phyloP scores from a whole-genome alignment of 768 basidiomycete genomes.

The Termitomyces sp. region DNA sequence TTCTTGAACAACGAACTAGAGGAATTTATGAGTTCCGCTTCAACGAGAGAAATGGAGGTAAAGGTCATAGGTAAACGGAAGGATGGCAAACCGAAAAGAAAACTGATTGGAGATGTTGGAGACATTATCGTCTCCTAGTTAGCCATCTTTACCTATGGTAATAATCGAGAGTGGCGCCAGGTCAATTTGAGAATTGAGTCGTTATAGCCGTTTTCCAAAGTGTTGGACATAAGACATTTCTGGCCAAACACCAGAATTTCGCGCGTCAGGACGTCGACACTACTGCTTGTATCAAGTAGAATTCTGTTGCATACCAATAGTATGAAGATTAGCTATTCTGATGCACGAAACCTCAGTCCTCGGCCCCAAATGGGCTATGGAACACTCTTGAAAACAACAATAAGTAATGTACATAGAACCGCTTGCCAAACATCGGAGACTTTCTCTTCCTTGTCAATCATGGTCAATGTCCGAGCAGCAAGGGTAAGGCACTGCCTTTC shows the following conservation, averaged over 20 bases:
- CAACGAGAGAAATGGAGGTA: conserved; percentile 32
- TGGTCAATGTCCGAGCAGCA: conserved; percentile 41
- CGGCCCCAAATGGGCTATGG: no score
- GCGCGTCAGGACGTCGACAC: no score
- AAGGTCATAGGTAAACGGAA: conserved; percentile 36
- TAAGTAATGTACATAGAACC: not conserved
- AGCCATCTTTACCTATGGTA: not conserved
- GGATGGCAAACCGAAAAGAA: conserved; percentile 41
- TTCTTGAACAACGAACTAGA: conserved; percentile 39
- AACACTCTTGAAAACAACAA: no score
- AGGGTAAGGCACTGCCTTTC: conserved; percentile 22
- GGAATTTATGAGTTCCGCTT: conserved; percentile 21
- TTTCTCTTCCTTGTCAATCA: conserved; percentile 9
- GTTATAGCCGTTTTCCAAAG: no score
- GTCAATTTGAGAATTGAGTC: not conserved
- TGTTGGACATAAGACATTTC: no score
- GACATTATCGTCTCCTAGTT: conserved; percentile 36
- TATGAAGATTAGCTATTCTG: no score
- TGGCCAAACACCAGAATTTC: no score
- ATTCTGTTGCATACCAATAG: no score
- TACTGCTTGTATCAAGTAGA: no score
- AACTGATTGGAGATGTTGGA: conserved; percentile 35
- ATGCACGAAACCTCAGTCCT: no score
- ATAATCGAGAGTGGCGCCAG: not conserved
- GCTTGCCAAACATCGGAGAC: conserved; percentile 1